These are phyloP conservation scores for Eudorina sp. DNA, from an alignment of 139 green algal genomes.

Conservation along the genomic window DNA sequence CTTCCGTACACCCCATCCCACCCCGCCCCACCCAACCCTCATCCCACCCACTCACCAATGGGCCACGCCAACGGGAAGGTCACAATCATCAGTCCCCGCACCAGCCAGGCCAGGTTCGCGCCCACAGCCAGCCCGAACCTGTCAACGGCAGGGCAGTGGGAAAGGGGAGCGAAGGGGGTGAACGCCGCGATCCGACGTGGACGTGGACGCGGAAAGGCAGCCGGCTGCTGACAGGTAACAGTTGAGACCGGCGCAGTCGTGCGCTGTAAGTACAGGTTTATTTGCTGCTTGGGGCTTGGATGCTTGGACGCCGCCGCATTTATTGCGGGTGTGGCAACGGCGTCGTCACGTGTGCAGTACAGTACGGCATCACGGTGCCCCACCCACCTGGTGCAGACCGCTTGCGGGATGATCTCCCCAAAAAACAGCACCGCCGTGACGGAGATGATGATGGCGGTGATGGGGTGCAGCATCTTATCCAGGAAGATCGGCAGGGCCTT, in stretches of 20 bases:
- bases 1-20: no score
- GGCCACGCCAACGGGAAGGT: conserved; percentile 70
- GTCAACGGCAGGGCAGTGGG: background rate
- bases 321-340: background rate
- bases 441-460: conserved; percentile 79
- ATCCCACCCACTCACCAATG: conserved; percentile 41
- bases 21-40: no score
- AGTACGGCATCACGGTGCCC: background rate
- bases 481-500: conserved; percentile 86
- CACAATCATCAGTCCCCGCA: conserved; percentile 77
- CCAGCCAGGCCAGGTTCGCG: conserved; percentile 75
- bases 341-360: background rate
- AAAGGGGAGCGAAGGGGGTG: background rate
- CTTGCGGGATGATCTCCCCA: conserved; percentile 90
- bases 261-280: background rate
- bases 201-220: background rate
- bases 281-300: background rate
- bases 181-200: no score
- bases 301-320: background rate
- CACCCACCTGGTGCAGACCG: conserved; percentile 82
- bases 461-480: conserved; percentile 76
- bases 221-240: background rate
- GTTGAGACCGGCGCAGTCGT: background rate
- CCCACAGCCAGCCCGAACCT: conserved; percentile 85
- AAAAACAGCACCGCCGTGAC: conserved; percentile 85